Conservation (phyloP, 1,284 basidiomycete genomes). For the Schizopora paradoxa region DNA sequence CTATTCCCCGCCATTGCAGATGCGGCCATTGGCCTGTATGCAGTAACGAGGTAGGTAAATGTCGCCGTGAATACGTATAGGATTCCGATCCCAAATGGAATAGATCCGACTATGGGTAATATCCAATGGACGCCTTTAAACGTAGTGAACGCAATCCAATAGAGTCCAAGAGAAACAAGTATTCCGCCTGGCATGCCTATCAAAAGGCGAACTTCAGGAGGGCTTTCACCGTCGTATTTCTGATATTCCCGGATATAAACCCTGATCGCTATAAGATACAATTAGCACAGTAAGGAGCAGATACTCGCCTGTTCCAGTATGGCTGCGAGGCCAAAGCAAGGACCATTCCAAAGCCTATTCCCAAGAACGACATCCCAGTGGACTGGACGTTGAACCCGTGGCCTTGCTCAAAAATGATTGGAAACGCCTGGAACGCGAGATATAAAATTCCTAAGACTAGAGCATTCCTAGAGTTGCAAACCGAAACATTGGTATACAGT, state of each 20-base stretch:
- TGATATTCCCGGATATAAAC: constrained; percentile 27
- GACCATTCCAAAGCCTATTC: constrained; percentile 67
- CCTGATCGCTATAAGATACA: constrained; percentile 18
- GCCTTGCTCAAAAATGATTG: constrained; percentile 57
- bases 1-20: constrained; percentile 59
- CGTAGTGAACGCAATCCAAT: constrained; percentile 71
- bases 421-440: constrained; percentile 67
- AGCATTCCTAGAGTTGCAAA: constrained; percentile 41
- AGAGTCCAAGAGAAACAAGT: constrained; percentile 62
- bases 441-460: constrained; percentile 74
- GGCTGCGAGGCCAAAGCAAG: constrained; percentile 51
- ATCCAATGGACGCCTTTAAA: constrained; percentile 69
- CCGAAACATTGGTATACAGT: neutral
- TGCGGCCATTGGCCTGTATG: constrained; percentile 75
- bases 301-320: constrained; percentile 53
- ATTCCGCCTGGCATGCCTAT: constrained; percentile 67
- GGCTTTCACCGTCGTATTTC: constrained; percentile 43
- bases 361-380: constrained; percentile 65
- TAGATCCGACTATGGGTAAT: constrained; percentile 56
- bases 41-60: constrained; percentile 68
- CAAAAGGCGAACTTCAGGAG: constrained; percentile 65
- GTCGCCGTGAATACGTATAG: constrained; percentile 62
- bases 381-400: constrained; percentile 59
- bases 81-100: constrained; percentile 56
- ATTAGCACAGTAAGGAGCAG: neutral